phyloP scores from a whole-genome alignment of 805 yeast species.

The Lipomyces yamadae region DNA sequence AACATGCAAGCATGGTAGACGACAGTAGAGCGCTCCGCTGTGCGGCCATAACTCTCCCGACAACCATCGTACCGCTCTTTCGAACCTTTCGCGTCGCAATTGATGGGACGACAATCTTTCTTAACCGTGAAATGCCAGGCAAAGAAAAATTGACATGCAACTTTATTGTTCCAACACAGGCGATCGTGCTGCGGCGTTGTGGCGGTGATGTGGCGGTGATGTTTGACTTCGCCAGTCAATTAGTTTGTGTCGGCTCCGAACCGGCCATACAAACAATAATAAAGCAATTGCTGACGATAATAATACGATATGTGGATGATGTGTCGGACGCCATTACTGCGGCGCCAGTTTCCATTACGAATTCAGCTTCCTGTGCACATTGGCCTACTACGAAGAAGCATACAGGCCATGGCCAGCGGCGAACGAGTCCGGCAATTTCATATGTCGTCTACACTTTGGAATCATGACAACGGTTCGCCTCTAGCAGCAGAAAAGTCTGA shows the following conservation, averaged over 20 bases:
- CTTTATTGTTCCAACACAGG: not conserved
- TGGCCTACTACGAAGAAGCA: not conserved
- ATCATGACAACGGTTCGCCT: constrained; percentile 45
- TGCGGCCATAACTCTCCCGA: not conserved
- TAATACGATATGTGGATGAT: not conserved
- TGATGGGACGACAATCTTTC: not conserved
- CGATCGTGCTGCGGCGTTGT: not conserved
- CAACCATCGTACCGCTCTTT: not conserved
- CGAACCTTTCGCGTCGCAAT: not conserved
- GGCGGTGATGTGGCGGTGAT: not conserved
- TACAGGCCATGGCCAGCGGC: not conserved
- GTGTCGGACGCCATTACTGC: not conserved
- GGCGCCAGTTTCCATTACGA: not conserved
- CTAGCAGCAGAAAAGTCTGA: constrained; percentile 9
- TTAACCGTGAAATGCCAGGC: no score
- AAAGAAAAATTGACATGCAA: no score
- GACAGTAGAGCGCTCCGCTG: not conserved
- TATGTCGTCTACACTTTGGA: not conserved
- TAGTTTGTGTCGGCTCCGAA: not conserved
- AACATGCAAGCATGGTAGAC: not conserved
- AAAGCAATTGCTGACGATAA: not conserved
- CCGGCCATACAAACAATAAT: not conserved
- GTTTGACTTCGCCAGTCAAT: no score
- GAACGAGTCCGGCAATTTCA: not conserved
- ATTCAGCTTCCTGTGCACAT: not conserved